A percentile compares a stretch with the other conserved stretches of the same genome.
These are phyloP conservation scores for Globisporangium camurandrum DNA, from an alignment of 352 stramenopile species.

Conservation along the genomic window DNA sequence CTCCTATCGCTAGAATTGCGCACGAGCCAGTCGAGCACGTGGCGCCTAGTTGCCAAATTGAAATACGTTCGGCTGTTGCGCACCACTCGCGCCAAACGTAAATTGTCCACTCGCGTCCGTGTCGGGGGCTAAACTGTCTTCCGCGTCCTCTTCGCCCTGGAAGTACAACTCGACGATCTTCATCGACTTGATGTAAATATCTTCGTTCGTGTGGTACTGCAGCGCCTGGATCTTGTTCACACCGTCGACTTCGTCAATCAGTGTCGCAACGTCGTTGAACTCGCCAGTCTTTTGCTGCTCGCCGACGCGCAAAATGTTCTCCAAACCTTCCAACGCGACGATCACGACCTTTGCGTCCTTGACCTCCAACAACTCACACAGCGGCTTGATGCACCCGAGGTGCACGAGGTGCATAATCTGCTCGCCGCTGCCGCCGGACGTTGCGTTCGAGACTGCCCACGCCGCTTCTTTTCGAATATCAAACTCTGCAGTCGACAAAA, in stretches of 20 bases:
- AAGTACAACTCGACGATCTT: constrained; percentile 98
- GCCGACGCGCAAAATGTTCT: constrained; percentile 97
- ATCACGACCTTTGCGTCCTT: constrained; percentile 98
- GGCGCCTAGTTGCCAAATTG: constrained; percentile 69
- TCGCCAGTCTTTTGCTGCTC: constrained; percentile 58
- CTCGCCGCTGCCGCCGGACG: constrained; percentile 88
- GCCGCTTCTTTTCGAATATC: constrained; percentile 88
- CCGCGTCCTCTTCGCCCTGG: constrained; percentile 96
- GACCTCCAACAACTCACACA: constrained; percentile 96
- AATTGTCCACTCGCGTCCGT: constrained; percentile 77
- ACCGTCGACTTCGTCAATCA: constrained; percentile 95
- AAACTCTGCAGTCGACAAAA: constrained; percentile 96
- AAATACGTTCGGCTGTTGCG: constrained; percentile 76
- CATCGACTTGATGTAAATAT: constrained; percentile 91
- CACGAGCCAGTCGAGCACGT: not conserved
- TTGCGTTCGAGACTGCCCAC: constrained; percentile 81
- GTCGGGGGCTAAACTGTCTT: constrained; percentile 71
- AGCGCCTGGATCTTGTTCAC: constrained; percentile 97
- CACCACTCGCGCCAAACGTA: constrained; percentile 53
- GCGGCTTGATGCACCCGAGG: constrained; percentile 93
- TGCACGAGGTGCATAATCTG: constrained; percentile 97
- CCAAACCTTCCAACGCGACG: constrained; percentile 96
- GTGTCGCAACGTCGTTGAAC: constrained; percentile 92
- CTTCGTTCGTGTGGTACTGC: constrained; percentile 96
- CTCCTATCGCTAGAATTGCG: not conserved